Evolutionary conservation across 2,329 filamentous ascomycete genomes (phyloP), one percentile per base, ranked within the genome.

Genomic region (Fusarium sambucinum): DNA sequence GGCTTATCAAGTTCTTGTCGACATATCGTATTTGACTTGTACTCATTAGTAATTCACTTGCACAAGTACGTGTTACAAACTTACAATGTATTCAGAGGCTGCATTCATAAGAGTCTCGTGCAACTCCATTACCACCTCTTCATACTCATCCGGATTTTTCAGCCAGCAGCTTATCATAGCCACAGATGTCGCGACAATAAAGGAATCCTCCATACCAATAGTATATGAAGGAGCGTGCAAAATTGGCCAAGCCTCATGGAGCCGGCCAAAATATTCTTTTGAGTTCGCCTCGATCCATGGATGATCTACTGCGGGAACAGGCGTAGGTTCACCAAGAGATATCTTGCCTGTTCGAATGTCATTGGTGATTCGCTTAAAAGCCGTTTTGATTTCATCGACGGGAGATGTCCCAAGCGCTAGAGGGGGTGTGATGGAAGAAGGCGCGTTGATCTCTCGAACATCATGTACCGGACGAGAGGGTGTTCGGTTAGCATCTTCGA

Each of bases 191-290:
- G 74, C 53, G 5, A 79, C 19, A 6, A 72, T 21, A 3, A 75
- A 53, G 3, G 77, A 71, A 74, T 74, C 16, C 59, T 73, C 32
- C 78, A 74, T 25, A 67, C 74, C 37, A 74, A 76, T 38, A 12
- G 13, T 50, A 32, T 78, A 78, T 1, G 75, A 69, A 1, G 81
- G 80, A 0, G 72, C 74, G 61, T 82, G 80, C 6, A 84, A 66
- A 3, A 82, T 69, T 8, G 82, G 79, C 75, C 81, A 83, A 1
- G 75, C 75, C 29, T 80, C 74, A 56, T 83, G 81, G 30, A 83
- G 81, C 0, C 74, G 61, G 1, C 71, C 71, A n/a, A 84, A 76
- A 35, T 82, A 85, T 0, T 75, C 70, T 1, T 74, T 71, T 1
- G 72, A 61, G 16, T 59, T 61, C 1, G 53, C 46, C 2, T 65